Evolutionary conservation across 2,329 filamentous ascomycete species (phyloP), one percentile per base, ranked within the genome.

Genomic region (Diaporthe sp.): DNA sequence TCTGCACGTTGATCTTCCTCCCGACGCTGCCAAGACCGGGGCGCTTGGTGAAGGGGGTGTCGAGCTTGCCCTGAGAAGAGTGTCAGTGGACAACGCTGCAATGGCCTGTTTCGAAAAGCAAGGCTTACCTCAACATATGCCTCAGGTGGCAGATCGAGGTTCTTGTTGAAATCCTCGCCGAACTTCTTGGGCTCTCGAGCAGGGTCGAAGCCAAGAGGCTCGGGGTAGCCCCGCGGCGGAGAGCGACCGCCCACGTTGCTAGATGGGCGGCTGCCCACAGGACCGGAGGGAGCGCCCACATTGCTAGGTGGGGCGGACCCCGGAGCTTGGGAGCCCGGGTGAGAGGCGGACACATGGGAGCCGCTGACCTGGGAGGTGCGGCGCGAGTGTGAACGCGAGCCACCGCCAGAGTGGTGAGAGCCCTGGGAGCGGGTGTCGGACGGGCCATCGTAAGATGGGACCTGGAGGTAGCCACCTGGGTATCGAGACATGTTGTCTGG

Each of bases 1-100:
- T 85, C 0, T 87, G 83, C 1, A 95, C 79, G 0, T 84, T 81
- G 28, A 92, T 87, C 0, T 86, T 81, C 76, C 88, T 90, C 2
- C 92, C 93, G 10, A 87, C 85, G 0, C 84, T 88, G 77, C 92
- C 94, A 82, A 90, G 91, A 0, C 85, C 87, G 0, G 89, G 90
- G 2, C 92, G 91, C 8, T 77, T 72, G 1, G 87, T 79, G 72
- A 85, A 88, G 0, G 82, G 82, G n/a, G 80, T 80, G 15, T 80
- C 78, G 4, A 78, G 78, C 0, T 79, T 73, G 10, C 77, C 76
- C 80, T 85, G 60, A n/a, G 71, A 13, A 72, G 25, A 6, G 28
- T 39, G 53, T 81, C 53, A 81, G 80, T 55, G 70, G 57, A 8
- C 10, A 15, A 67, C 9, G 17, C 17, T 39, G 1, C n/a, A 17